A percentile compares a stretch with the other conserved stretches of the same genome.
These are phyloP conservation scores for Cylindrotheca fusiformis DNA, from an alignment of 108 stramenopile species.

Conservation along the genomic window DNA sequence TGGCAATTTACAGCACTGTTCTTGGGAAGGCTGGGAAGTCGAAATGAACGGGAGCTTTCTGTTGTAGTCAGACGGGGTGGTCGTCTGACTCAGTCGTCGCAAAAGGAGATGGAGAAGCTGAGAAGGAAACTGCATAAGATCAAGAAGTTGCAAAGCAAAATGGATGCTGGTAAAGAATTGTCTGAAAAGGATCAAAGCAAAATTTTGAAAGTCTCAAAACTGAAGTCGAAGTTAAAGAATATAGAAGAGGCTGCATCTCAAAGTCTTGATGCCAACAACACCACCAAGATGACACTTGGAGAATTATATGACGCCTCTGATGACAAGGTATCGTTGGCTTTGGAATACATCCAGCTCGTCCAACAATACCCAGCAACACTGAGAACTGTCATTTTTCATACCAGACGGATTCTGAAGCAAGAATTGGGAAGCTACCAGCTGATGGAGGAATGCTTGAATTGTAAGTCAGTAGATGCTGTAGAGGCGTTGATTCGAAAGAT, in stretches of 20 bases:
- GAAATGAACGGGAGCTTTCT: conserved; percentile 3
- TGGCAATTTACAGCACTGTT: too few relatives aligned
- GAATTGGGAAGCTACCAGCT: conserved; percentile 72
- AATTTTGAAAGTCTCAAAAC: conserved; percentile 27
- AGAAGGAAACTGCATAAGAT: conserved; percentile 68
- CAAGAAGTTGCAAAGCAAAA: conserved; percentile 22
- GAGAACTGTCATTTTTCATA: conserved; percentile 85
- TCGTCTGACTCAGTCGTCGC: background rate
- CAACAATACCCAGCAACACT: conserved; percentile 72
- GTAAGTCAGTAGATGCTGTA: conserved; percentile 53
- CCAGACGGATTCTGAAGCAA: conserved; percentile 76
- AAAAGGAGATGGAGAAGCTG: conserved; percentile 39
- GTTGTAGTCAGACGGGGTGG: conserved; percentile 23
- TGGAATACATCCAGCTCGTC: conserved; percentile 76
- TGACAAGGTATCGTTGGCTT: conserved; percentile 48
- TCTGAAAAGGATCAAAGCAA: conserved; percentile 1
- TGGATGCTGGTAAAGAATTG: background rate
- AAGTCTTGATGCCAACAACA: background rate
- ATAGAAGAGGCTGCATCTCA: conserved; percentile 17
- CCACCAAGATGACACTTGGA: conserved; percentile 18
- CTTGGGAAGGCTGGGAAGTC: conserved; percentile 45
- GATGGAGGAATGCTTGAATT: conserved; percentile 82
- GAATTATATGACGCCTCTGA: conserved; percentile 43
- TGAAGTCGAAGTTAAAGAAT: conserved; percentile 32
- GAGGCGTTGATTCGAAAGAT: conserved; percentile 53